Base-by-base conservation (phyloP, 345 rosid species). In the Brassica nigra region DNA sequence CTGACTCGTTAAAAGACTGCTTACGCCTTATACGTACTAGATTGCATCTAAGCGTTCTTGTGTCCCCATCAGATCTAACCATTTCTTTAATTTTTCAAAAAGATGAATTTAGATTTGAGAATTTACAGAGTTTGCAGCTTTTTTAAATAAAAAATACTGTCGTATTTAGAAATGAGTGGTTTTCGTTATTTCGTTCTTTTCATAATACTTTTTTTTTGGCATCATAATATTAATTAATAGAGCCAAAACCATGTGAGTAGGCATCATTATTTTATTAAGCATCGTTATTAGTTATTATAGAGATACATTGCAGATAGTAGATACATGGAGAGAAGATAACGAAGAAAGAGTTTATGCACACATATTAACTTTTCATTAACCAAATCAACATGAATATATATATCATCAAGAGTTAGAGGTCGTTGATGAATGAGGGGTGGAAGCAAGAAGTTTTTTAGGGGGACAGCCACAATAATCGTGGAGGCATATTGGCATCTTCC, bases 1-100 rank as follows among this genome's bases (percentile, higher is more conserved):
- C 87, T 23, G 63, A 54, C 74, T 86, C 93, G n/a, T 79, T 78
- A 66, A 89, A 65, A 12, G 83, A 77, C 81, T 87, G 83, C 34
- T 79, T 79, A 86, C 39, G 8, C 39, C 39, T 34, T 34, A 34
- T 34, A 34, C 39, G 27, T 23, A 23, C 27, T 20, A 34, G 8
- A 34, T 31, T 31, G 34, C 34, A 31, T 31, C 34, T 30, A 2
- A 33, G 5, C 37, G 37, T 33, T 14, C 47, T 39, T 39, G 47
- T 39, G 47, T 39, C 12, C 44, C 47, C 47, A 39, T 39, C 47
- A 39, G 47, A 39, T 39, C 47, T 39, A 39, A 39, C 11, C 47
- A 8, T 8, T 39, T 39, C 12, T 39, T 39, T 8, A 39, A 8
- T 9, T 39, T 39, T 39, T 9, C 12, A 39, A 39, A 39, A 39